Base-by-base conservation (phyloP, 2,329 filamentous ascomycete genomes). In the Epichloe uncinata region DNA sequence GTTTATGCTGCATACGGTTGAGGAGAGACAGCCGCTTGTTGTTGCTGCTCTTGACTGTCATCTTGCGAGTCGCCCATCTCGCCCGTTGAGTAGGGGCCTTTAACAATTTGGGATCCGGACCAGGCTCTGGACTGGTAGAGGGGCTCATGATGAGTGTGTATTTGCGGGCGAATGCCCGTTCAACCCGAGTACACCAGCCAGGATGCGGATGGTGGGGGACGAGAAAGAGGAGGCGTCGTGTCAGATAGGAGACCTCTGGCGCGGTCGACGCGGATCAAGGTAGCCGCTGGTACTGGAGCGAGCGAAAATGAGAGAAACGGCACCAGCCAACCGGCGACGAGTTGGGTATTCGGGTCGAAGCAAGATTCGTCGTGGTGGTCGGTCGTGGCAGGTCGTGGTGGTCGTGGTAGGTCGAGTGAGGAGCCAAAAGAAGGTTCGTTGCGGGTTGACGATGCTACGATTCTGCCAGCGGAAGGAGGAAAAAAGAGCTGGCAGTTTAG, bases 41-140 rank as follows among this genome's bases (percentile, higher is more conserved):
- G 58, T 77, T 74, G 56, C 85, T 87, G 63, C 82, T 86, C 62
- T 82, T 78, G 60, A 86, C 81, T 13, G 82, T 82, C 66, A 86
- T 79, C 65, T 88, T 87, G 61, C 90, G 87, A n/a, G 93, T 97
- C 16, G 93, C 91, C 93, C 93, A 97, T 81, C 93, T 78, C 66
- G 93, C 82, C 63, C 90, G 78, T 64, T 91, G 88, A 20, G 82
- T 84, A 50, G 63, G 51, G 26, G 53, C 37, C 48, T 58, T 58
- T 33, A 49, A 47, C 8, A 43, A 34, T 12, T 50, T 49, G 49
- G 53, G 54, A 48, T 60, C 57, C 26, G 61, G 55, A 47, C 58
- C 57, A 44, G 55, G 53, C 44, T 64, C 63, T 49, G 61, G 56
- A 43, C 50, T 56, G 37, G 57, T 55, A 45, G 58, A 59, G 54